phyloP scores from a whole-genome alignment of 2,329 filamentous ascomycete genomes.

The Parascedosporium putredinis region DNA sequence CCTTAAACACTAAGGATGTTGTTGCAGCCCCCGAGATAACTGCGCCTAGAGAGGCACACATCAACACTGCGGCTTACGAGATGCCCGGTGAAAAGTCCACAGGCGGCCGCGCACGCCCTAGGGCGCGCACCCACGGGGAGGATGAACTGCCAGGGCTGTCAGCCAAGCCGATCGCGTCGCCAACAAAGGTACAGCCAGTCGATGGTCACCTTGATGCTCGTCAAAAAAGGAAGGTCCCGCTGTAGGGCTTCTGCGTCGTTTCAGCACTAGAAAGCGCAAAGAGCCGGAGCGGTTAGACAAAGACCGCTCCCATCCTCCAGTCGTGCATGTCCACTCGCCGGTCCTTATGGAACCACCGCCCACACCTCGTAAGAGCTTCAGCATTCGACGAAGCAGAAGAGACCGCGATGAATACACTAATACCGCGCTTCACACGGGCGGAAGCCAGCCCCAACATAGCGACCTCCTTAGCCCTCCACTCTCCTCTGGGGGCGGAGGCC shows the following conservation, averaged over 20 bases:
- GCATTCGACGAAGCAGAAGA: conserved; percentile 53
- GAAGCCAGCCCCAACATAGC: conserved; percentile 61
- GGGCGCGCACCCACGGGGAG: conserved; percentile 88
- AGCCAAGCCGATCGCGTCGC: conserved; percentile 44
- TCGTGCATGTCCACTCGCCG: conserved; percentile 70
- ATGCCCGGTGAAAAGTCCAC: conserved; percentile 82
- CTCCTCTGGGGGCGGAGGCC: conserved; percentile 44
- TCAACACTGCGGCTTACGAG: conserved; percentile 75
- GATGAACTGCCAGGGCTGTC: conserved; percentile 72
- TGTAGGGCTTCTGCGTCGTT: conserved; percentile 71
- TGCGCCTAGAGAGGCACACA: conserved; percentile 78
- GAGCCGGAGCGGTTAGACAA: conserved; percentile 54
- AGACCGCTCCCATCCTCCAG: conserved; percentile 59
- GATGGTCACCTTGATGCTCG: conserved; percentile 46
- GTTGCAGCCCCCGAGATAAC: conserved; percentile 59
- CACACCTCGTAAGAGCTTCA: conserved; percentile 76
- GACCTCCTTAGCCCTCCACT: conserved; percentile 68
- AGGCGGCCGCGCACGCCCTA: conserved; percentile 69
- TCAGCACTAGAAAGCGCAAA: conserved; percentile 75
- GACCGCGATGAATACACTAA: conserved; percentile 40
- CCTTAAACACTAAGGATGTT: conserved; percentile 28
- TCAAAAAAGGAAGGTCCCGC: conserved; percentile 80
- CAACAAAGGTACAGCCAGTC: conserved; percentile 26
- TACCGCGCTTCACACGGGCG: conserved; percentile 41
- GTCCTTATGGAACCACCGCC: conserved; percentile 44